Evolutionary conservation across 345 rosid species (phyloP).

Genomic region (Gossypium rotundifolium): DNA sequence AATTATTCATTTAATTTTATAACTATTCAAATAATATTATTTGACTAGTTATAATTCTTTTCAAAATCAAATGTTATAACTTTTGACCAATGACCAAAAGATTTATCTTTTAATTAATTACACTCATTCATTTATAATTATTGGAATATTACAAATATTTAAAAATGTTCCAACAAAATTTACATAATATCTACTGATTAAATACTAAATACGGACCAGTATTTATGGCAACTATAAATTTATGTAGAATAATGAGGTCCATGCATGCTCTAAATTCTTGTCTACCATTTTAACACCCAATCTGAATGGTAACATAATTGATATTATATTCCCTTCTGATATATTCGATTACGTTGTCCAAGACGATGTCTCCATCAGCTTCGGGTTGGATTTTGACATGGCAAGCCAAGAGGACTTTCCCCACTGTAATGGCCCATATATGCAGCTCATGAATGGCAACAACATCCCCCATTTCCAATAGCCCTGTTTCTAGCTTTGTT

Average conservation of each 20-base stretch:
- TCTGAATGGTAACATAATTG: constrained; percentile 16
- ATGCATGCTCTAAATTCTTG: not conserved
- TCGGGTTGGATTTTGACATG: constrained; percentile 19
- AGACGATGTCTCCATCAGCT: constrained; percentile 12
- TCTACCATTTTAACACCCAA: constrained; percentile 2
- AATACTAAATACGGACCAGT: not conserved
- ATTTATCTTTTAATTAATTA: too few relatives aligned
- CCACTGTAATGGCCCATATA: constrained; percentile 20
- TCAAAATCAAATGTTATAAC: too few relatives aligned
- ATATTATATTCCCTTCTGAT: constrained; percentile 20
- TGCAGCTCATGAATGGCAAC: constrained; percentile 16
- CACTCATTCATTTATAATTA: too few relatives aligned
- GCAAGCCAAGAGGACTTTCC: constrained; percentile 17
- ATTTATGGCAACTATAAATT: not conserved
- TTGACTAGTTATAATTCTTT: too few relatives aligned
- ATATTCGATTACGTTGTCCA: constrained; percentile 10
- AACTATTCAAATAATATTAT: too few relatives aligned
- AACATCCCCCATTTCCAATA: constrained; percentile 12
- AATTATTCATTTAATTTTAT: too few relatives aligned
- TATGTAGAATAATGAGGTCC: not conserved
- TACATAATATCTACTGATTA: constrained; percentile 3
- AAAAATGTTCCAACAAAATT: not conserved
- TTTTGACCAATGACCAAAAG: too few relatives aligned
- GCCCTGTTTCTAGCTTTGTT: constrained; percentile 15
- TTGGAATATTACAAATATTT: too few relatives aligned